These are phyloP conservation scores for Cladosporium sp. DNA, from an alignment of 2,329 filamentous ascomycete species.

Conservation along the genomic window DNA sequence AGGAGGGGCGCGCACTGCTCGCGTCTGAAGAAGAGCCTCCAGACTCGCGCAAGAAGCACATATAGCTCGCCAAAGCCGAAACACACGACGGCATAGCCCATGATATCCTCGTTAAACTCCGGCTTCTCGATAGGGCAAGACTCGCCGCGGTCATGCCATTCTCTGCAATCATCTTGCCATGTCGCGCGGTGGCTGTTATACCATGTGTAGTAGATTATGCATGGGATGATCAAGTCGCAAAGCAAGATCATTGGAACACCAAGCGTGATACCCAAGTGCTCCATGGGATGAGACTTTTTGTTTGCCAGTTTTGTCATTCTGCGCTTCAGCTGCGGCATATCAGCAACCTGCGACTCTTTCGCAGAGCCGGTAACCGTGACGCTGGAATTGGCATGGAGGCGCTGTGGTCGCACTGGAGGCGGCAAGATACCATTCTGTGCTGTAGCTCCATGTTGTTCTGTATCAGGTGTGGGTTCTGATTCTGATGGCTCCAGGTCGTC, in stretches of 20 bases:
- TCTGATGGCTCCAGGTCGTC: not conserved
- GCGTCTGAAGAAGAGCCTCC: conserved; percentile 23
- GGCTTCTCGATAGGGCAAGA: conserved; percentile 20
- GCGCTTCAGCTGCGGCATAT: conserved; percentile 7
- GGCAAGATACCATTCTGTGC: not conserved
- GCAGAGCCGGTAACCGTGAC: conserved; percentile 1
- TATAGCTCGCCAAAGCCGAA: conserved; percentile 31
- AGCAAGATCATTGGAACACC: conserved; percentile 28
- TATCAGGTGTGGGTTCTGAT: not conserved
- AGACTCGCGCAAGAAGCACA: conserved; percentile 28
- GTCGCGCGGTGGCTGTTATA: conserved; percentile 18
- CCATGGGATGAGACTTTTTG: conserved; percentile 18
- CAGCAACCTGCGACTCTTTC: conserved; percentile 2
- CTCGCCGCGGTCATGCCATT: conserved; percentile 18
- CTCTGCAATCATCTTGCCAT: conserved; percentile 19
- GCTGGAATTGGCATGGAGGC: conserved; percentile 4
- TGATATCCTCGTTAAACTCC: conserved; percentile 27
- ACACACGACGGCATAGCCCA: conserved; percentile 27
- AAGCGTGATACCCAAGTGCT: conserved; percentile 26
- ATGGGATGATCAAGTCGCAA: conserved; percentile 29
- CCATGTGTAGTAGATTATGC: conserved; percentile 32
- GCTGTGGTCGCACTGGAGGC: conserved; percentile 1
- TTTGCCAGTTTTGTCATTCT: conserved; percentile 15
- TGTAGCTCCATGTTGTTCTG: too few relatives aligned
- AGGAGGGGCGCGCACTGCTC: conserved; percentile 29